These are phyloP conservation scores for Sporopachydermia cereana DNA, from an alignment of 1,139 yeast genomes.

Conservation along the genomic window DNA sequence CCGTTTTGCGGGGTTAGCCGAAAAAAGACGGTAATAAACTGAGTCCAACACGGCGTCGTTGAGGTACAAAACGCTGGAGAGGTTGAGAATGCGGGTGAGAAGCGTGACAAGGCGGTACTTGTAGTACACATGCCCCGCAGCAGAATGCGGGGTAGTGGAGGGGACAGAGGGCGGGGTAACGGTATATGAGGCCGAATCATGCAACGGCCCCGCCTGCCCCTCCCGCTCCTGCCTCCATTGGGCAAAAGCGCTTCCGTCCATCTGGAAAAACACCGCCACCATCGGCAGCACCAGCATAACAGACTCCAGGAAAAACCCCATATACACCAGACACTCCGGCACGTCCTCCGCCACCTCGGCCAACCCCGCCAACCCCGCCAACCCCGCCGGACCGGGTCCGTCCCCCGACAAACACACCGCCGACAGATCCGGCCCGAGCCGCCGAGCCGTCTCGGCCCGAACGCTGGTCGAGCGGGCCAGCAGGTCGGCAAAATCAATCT, in stretches of 20 bases:
- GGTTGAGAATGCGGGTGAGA: neutral
- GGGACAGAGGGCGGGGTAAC: neutral
- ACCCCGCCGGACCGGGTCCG: too few relatives aligned
- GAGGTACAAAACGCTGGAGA: neutral
- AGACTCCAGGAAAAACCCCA: neutral
- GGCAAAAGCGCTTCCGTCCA: neutral
- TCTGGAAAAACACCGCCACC: neutral
- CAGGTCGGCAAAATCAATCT: constrained; percentile 1
- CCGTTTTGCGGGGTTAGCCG: neutral
- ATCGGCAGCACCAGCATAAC: neutral
- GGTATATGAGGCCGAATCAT: neutral
- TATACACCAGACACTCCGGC: neutral
- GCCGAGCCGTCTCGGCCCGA: too few relatives aligned
- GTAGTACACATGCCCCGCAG: neutral
- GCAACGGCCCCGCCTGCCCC: neutral
- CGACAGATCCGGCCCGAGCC: too few relatives aligned
- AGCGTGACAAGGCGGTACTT: neutral
- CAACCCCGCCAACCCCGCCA: too few relatives aligned
- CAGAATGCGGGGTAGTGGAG: neutral
- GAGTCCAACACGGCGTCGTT: neutral
- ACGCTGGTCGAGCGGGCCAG: neutral
- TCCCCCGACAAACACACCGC: too few relatives aligned
- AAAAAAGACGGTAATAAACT: neutral
- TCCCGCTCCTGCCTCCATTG: neutral
- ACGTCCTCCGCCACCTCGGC: neutral